Evolutionary conservation across 345 rosid species (phyloP).

Genomic region (Combretum micranthum): DNA sequence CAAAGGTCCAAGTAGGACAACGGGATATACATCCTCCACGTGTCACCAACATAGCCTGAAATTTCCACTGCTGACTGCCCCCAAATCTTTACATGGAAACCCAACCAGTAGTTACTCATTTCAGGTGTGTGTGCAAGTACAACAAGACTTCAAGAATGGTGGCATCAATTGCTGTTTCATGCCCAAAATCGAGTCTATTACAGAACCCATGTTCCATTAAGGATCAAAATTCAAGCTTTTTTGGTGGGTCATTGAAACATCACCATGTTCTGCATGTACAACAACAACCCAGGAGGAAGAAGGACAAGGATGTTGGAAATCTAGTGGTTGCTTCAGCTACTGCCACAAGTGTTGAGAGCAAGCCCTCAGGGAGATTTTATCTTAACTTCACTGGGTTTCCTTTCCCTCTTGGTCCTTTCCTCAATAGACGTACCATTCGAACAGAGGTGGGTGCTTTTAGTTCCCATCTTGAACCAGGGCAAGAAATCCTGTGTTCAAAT

Average conservation of each 20-base stretch:
- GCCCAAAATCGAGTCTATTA: slow-evolving; percentile 37
- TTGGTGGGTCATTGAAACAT: slow-evolving; percentile 40
- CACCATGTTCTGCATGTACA: slow-evolving; percentile 24
- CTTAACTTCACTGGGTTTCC: slow-evolving; percentile 88
- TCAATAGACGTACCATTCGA: slow-evolving; percentile 74
- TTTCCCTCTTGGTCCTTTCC: slow-evolving; percentile 97
- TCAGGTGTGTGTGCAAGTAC: neutral
- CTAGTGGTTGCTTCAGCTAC: slow-evolving; percentile 49
- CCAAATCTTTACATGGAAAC: slow-evolving; percentile 2
- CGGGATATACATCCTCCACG: slow-evolving; percentile 30
- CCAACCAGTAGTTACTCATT: neutral
- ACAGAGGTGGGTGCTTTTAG: slow-evolving; percentile 55
- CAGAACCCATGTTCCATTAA: slow-evolving; percentile 30
- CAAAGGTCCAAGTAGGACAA: slow-evolving; percentile 24
- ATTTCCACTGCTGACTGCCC: slow-evolving; percentile 3
- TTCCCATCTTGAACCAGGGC: neutral
- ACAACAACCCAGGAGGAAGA: slow-evolving; percentile 29
- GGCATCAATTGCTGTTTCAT: slow-evolving; percentile 49
- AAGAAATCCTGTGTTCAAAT: too few relatives aligned
- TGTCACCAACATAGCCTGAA: slow-evolving; percentile 37
- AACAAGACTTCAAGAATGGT: slow-evolving; percentile 21
- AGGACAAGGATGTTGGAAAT: slow-evolving; percentile 21
- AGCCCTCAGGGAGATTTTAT: slow-evolving; percentile 52
- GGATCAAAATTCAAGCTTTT: slow-evolving; percentile 32
- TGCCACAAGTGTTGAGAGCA: slow-evolving; percentile 18